Conservation (phyloP, 2,329 filamentous ascomycete genomes). For the Juglanconis juglandina region DNA sequence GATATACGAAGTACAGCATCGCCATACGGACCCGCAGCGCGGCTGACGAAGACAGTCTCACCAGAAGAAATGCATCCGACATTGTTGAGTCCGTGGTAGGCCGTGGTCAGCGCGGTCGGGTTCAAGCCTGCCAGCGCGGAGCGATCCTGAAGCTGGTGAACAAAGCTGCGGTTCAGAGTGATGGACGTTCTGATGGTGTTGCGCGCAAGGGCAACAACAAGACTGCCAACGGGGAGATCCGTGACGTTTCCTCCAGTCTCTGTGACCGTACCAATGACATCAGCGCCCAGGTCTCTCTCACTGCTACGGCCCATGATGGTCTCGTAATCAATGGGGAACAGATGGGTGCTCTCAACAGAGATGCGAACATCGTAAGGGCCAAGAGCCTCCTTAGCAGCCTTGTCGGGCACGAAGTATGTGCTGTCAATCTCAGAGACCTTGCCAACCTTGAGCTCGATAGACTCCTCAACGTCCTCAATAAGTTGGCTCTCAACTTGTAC, state of each 20-base stretch:
- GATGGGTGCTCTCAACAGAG: slow-evolving; percentile 31
- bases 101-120: slow-evolving; percentile 38
- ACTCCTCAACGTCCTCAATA: not conserved
- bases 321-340: slow-evolving; percentile 37
- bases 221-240: slow-evolving; percentile 33
- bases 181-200: slow-evolving; percentile 35
- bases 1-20: slow-evolving; percentile 42
- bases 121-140: slow-evolving; percentile 24
- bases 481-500: not conserved
- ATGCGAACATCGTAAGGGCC: slow-evolving; percentile 37
- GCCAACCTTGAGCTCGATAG: slow-evolving; percentile 19
- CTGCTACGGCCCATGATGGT: slow-evolving; percentile 30
- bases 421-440: slow-evolving; percentile 12
- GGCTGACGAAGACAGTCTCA: slow-evolving; percentile 40
- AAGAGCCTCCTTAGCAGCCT: slow-evolving; percentile 18
- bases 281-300: slow-evolving; percentile 35
- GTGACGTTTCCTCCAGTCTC: slow-evolving; percentile 31
- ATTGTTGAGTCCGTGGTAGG: slow-evolving; percentile 39
- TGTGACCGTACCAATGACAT: slow-evolving; percentile 37
- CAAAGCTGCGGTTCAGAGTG: slow-evolving; percentile 34
- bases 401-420: slow-evolving; percentile 21
- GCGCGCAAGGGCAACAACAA: slow-evolving; percentile 38
- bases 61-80: slow-evolving; percentile 25
- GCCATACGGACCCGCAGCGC: slow-evolving; percentile 41
- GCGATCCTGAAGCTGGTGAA: slow-evolving; percentile 24